phyloP scores from a whole-genome alignment of 2,329 filamentous ascomycete genomes.

The Daldinia sp. region DNA sequence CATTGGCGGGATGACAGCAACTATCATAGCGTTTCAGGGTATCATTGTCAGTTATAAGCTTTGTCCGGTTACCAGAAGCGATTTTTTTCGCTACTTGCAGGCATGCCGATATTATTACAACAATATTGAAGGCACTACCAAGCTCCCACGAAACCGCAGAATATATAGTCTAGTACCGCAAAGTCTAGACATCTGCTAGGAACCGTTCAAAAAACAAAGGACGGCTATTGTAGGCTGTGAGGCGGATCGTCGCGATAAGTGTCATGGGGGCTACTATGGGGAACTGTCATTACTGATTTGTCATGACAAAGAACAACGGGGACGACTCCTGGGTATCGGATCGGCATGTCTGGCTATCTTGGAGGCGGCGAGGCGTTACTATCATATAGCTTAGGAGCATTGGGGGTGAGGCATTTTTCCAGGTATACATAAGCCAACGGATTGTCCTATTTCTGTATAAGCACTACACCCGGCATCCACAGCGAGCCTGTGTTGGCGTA shows the following conservation, averaged over 20 bases:
- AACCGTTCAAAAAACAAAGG: background rate
- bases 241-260: slow-evolving; percentile 1
- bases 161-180: background rate
- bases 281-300: slow-evolving; percentile 1
- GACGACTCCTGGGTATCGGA: slow-evolving; percentile 22
- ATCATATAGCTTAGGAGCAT: slow-evolving; percentile 32
- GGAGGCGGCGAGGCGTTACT: slow-evolving; percentile 4
- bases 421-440: slow-evolving; percentile 11
- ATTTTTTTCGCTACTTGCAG: background rate
- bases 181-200: background rate
- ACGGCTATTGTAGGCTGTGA: background rate
- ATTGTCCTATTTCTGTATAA: slow-evolving; percentile 42
- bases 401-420: slow-evolving; percentile 26
- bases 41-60: background rate
- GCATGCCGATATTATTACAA: background rate
- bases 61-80: background rate
- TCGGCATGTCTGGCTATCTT: slow-evolving; percentile 11
- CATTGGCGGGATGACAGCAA: background rate
- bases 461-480: slow-evolving; percentile 19
- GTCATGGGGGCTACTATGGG: background rate
- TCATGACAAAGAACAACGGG: slow-evolving; percentile 29
- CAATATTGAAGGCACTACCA: background rate
- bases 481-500: slow-evolving; percentile 7
- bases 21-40: background rate
- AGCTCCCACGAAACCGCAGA: background rate